Percentiles rank a stretch among this genome's conserved stretches.
phyloP scores from a whole-genome alignment of 140 eudicot genomes.

The Flaveria floridana region DNA sequence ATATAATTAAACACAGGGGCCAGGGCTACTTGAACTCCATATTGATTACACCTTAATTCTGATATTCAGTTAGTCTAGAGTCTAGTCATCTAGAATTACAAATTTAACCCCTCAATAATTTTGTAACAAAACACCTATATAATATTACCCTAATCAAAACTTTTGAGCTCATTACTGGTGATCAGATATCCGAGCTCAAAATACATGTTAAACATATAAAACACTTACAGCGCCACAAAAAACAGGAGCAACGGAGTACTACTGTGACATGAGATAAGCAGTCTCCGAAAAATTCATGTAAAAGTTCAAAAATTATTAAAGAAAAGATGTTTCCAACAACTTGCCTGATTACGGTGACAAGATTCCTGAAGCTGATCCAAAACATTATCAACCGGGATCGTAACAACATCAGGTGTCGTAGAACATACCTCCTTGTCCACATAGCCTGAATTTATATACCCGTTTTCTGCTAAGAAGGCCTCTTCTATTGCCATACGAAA shows the following conservation, averaged over 20 bases:
- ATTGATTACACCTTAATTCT: neutral
- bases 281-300: neutral
- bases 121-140: neutral
- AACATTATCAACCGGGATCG: constrained; percentile 41
- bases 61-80: constrained; percentile 7
- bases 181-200: neutral
- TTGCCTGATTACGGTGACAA: constrained; percentile 47
- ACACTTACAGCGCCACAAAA: neutral
- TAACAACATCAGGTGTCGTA: constrained; percentile 31
- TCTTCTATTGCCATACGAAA: constrained; percentile 76
- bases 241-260: neutral
- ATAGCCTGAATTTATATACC: constrained; percentile 33
- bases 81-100: neutral
- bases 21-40: too few relatives aligned
- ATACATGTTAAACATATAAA: constrained; percentile 7
- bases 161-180: constrained; percentile 1
- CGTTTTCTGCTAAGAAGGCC: constrained; percentile 66
- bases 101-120: neutral
- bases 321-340: constrained; percentile 16
- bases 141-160: constrained; percentile 5
- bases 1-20: neutral
- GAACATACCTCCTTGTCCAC: constrained; percentile 27
- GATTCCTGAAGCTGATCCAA: constrained; percentile 47
- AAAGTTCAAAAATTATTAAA: neutral
- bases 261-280: neutral